Percentiles rank a stretch among this genome's conserved stretches.
These are phyloP conservation scores for Atalantia buxifolia DNA, from an alignment of 345 rosid species.

Conservation along the genomic window DNA sequence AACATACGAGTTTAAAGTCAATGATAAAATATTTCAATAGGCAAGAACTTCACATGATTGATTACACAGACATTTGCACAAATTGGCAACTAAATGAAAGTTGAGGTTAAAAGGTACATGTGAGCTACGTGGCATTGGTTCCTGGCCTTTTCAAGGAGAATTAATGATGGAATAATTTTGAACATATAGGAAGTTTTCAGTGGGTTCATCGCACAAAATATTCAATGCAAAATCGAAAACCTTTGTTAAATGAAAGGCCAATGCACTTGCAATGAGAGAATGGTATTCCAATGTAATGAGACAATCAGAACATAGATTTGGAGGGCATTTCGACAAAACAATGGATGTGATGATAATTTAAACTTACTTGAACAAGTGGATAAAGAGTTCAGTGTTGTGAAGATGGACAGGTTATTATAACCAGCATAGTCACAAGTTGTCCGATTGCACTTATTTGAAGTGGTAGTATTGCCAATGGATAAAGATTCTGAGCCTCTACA, in stretches of 20 bases:
- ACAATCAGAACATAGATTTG: background rate
- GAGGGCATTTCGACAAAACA: background rate
- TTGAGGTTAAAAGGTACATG: background rate
- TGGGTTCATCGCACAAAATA: background rate
- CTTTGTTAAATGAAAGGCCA: background rate
- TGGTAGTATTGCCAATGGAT: slow-evolving; percentile 40
- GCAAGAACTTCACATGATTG: background rate
- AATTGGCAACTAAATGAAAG: background rate
- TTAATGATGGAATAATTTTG: background rate
- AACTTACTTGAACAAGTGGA: slow-evolving; percentile 44
- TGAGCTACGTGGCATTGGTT: background rate
- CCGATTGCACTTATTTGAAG: slow-evolving; percentile 31
- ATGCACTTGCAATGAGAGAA: background rate
- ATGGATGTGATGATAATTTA: background rate
- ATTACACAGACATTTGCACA: background rate
- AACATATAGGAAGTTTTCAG: background rate
- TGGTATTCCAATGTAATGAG: background rate
- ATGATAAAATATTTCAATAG: background rate
- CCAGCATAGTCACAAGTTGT: slow-evolving; percentile 72
- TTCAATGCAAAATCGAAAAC: background rate
- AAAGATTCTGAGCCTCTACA: slow-evolving; percentile 41
- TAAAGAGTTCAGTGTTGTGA: slow-evolving; percentile 30
- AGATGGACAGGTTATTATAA: slow-evolving; percentile 37
- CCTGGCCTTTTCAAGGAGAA: background rate
- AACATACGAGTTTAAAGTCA: background rate